Percentiles rank a stretch among this genome's conserved stretches.
Evolutionary conservation across 257 asterid species (phyloP).

Genomic region (Plantago major): DNA sequence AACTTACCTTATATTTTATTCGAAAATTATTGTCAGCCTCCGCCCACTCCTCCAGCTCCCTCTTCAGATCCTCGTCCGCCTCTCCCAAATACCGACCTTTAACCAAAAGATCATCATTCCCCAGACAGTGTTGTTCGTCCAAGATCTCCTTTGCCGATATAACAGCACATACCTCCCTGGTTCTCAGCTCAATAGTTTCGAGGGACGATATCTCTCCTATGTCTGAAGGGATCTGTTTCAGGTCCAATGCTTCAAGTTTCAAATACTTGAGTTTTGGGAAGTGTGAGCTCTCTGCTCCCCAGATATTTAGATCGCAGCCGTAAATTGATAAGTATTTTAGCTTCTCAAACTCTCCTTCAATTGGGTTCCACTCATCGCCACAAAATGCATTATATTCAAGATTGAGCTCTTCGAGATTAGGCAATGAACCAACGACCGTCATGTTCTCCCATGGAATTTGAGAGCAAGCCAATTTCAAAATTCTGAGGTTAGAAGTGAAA

Average conservation of each 20-base stretch:
- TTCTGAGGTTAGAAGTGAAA: not conserved
- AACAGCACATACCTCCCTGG: not conserved
- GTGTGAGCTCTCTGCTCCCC: constrained; percentile 13
- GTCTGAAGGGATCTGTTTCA: not conserved
- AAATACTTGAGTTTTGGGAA: constrained; percentile 26
- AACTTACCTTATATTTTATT: no score
- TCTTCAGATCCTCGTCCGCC: no score
- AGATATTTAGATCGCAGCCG: not conserved
- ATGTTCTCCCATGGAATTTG: not conserved
- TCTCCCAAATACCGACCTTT: no score
- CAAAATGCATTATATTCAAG: not conserved
- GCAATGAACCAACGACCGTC: constrained; percentile 11
- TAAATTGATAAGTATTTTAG: not conserved
- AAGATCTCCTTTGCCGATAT: not conserved
- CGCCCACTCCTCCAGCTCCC: no score
- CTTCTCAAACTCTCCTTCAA: constrained; percentile 5
- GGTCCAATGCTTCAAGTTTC: fast-evolving
- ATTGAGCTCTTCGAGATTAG: constrained; percentile 4
- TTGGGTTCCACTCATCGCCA: constrained; percentile 7
- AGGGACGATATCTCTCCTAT: not conserved
- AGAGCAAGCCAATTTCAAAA: not conserved
- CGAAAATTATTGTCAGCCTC: no score
- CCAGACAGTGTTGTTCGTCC: not conserved
- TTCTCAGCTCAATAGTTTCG: not conserved
- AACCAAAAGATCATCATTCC: no score